Base-by-base conservation (phyloP, 2,329 filamentous ascomycete genomes). In the Phaeosphaeriaceae sp. region DNA sequence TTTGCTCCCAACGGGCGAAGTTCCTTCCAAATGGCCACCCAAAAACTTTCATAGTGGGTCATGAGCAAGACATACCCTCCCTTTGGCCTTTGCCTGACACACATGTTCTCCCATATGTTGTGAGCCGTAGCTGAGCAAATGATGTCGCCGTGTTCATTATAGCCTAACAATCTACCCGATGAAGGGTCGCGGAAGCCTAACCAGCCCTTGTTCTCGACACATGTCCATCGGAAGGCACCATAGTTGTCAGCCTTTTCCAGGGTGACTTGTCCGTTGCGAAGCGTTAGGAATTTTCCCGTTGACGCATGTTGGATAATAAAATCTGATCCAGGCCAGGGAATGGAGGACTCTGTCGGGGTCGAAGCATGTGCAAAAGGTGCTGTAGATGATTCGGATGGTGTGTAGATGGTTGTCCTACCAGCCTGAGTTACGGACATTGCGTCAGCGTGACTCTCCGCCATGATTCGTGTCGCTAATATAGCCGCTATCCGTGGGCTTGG, bases 181-280 rank as follows among this genome's bases (percentile, higher is more conserved):
- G 67, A 61, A 15, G 60, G 61, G 49, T 75, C 73, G 17, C 60
- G 61, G 42, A 77, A 77, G 0, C 74, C 75, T 0, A 76, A 52
- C 71, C 72, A 76, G 2, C 73, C 70, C 4, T 71, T 60, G 21
- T 56, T 64, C 29, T 76, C 73, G 13, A 72, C 63, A 42, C 75
- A 77, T 16, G 52, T 42, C 75, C 75, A 77, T 37, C 75, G 69
- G 20, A 63, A 46, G 23, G 54, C 53, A 12, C 52, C 56, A n/a
- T 44, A 55, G 16, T 46, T 46, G 35, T 52, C 54, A n/a, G 49
- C 50, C 64, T 11, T 66, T 60, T 26, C 64, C 58, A 75, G 63
- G 6, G 54, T 45, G 4, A 74, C 47, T 8, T 64, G 39, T 1
- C 72, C 72, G 29, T 67, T 48, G 5, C 63, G 28, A 1, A 74